These are phyloP conservation scores for Penstemon newberryi DNA, from an alignment of 257 asterid species.

Conservation along the genomic window DNA sequence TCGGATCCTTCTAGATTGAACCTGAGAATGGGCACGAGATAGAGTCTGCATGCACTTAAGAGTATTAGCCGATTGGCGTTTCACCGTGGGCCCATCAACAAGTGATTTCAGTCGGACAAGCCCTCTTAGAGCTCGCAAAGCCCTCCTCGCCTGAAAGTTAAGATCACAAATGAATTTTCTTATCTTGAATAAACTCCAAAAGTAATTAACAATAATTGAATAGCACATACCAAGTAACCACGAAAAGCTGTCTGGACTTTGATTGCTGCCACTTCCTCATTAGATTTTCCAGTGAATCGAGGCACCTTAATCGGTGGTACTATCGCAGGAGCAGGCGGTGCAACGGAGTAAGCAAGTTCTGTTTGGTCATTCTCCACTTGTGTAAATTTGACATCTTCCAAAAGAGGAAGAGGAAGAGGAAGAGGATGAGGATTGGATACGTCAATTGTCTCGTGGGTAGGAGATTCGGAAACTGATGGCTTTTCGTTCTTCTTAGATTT, in stretches of 20 bases:
- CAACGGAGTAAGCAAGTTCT: conserved; percentile 63
- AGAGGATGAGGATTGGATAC: conserved; percentile 46
- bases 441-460: conserved; percentile 40
- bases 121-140: conserved; percentile 86
- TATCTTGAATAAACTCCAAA: no score
- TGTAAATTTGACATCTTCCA: conserved; percentile 52
- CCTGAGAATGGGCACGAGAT: conserved; percentile 87
- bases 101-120: conserved; percentile 86
- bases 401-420: conserved; percentile 38
- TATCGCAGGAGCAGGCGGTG: conserved; percentile 66
- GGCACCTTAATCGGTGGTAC: conserved; percentile 44
- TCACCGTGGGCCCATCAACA: conserved; percentile 79
- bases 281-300: conserved; percentile 57
- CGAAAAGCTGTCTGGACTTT: conserved; percentile 90
- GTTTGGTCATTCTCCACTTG: conserved; percentile 67
- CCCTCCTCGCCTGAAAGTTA: conserved; percentile 82
- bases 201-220: background rate
- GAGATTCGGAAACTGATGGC: conserved; percentile 40
- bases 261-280: conserved; percentile 82
- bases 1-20: conserved; percentile 72
- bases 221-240: conserved; percentile 65
- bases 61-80: conserved; percentile 83
- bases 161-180: background rate
- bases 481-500: conserved; percentile 52
- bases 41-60: conserved; percentile 83